These are phyloP conservation scores for Collariella sp. DNA, from an alignment of 495 filamentous ascomycete species.

Conservation along the genomic window DNA sequence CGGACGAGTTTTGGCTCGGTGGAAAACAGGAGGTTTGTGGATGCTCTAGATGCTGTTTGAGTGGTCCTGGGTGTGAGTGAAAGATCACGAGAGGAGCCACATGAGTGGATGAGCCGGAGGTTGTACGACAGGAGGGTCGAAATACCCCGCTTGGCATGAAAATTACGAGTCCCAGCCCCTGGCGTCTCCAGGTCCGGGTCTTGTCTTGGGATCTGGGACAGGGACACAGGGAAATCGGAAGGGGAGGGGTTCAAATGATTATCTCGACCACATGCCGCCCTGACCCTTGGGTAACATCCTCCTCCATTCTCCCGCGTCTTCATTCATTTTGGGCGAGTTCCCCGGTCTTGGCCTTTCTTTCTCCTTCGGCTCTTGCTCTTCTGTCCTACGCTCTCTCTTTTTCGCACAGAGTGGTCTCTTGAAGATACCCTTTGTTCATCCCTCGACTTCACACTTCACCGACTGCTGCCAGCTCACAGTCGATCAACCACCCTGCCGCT, in stretches of 20 bases:
- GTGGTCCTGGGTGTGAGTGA: background rate
- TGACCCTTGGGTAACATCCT: slow-evolving; percentile 2
- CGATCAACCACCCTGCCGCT: background rate
- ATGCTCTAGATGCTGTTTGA: too few species aligned
- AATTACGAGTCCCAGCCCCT: background rate
- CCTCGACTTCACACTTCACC: background rate
- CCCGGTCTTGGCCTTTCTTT: background rate
- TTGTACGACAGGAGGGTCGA: background rate
- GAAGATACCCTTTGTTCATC: background rate
- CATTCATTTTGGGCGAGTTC: background rate
- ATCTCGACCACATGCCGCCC: slow-evolving; percentile 3
- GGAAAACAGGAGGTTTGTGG: background rate
- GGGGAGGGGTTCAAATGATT: background rate
- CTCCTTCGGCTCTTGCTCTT: background rate
- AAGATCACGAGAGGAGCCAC: background rate
- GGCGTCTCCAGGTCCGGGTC: background rate
- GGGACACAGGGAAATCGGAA: background rate
- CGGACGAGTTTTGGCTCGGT: background rate
- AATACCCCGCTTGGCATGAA: background rate
- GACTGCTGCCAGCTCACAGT: background rate
- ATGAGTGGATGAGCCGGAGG: too few species aligned
- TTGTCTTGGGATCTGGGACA: too few species aligned
- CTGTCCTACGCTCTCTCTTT: background rate
- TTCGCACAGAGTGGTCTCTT: too few species aligned
- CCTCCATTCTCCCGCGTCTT: background rate